Evolutionary conservation across 805 yeast genomes (phyloP), one percentile per base, ranked within the genome.

Genomic region (Jamesozyma spencerorum): DNA sequence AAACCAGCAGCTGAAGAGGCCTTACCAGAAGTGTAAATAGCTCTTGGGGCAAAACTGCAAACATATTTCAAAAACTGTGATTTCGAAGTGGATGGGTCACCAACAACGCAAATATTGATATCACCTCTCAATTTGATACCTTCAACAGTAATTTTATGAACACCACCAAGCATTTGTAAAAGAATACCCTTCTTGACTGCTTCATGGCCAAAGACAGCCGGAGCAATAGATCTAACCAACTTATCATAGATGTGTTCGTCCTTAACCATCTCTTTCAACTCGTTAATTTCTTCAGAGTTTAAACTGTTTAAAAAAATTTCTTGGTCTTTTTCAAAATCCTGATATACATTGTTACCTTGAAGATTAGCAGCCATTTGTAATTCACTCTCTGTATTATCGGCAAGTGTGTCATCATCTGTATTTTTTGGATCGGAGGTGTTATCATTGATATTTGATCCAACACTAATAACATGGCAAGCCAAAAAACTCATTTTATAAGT

Each of bases 1-100:
- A 92, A 70, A 70, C 99, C 99, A 37, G 92, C 99, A 0, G 99
- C 99, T 24, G 98, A 92, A 1, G 97, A 87, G 38, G 98, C 98
- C 56, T 92, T 92, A 63, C 99, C 99, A 1, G 97, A 88, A 3
- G 99, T 92, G 63, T 88, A 92, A 31, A 92, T 85, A 50, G 98
- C 98, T 58, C 98, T 74, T 34, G 99, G 99, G 1, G 98, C 94
- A 50, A 92, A 92, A 55, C 88, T 85, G 65, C 92, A 98, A 33
- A 92, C 97, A 51, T 92, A 92, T 57, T 87, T 94, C 49, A 92
- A 70, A 35, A 92, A 65, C 63, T 92, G 99, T 2, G 98, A 92
- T 60, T 92, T 92, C 10, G 97, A 80, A 2, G 99, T 92, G 8
- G 97, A 90, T 1, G 99, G 99, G 60, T 92, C 99, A 51, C 99